phyloP scores from a whole-genome alignment of 768 basidiomycete species.

The Pleurotus djamor region DNA sequence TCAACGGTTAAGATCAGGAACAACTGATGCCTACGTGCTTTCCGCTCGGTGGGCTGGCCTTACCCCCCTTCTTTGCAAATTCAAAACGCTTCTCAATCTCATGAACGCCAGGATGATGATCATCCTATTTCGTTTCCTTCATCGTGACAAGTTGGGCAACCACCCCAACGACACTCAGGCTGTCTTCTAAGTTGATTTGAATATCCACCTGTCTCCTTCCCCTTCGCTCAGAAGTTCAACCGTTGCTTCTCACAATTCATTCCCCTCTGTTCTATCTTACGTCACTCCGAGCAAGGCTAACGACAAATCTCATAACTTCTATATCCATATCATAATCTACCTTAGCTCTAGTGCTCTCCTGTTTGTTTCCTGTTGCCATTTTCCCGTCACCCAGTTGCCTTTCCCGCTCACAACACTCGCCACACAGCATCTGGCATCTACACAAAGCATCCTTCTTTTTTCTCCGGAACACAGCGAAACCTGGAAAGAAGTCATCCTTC shows the following conservation, averaged over 20 bases:
- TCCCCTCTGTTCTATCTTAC: not conserved
- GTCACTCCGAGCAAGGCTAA: not conserved
- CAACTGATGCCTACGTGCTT: not conserved
- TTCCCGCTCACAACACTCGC: not conserved
- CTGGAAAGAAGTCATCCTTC: not conserved
- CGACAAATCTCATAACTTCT: not conserved
- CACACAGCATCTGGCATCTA: too few species aligned
- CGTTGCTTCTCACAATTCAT: not conserved
- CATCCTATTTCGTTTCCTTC: too few species aligned
- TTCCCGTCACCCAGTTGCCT: not conserved
- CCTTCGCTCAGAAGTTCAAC: not conserved
- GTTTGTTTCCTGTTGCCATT: not conserved
- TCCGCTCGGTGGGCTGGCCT: too few species aligned
- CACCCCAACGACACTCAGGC: too few species aligned
- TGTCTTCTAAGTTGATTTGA: not conserved
- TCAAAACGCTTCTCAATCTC: too few species aligned
- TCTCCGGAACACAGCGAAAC: not conserved
- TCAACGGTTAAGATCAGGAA: not conserved
- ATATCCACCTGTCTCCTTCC: not conserved
- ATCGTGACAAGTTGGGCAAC: too few species aligned
- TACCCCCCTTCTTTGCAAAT: too few species aligned
- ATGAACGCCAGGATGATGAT: too few species aligned
- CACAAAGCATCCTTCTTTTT: not conserved
- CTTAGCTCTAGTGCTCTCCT: not conserved
- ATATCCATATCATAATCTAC: too few species aligned